phyloP scores from a whole-genome alignment of 2,329 filamentous ascomycete species.

The Penicillium sp. region DNA sequence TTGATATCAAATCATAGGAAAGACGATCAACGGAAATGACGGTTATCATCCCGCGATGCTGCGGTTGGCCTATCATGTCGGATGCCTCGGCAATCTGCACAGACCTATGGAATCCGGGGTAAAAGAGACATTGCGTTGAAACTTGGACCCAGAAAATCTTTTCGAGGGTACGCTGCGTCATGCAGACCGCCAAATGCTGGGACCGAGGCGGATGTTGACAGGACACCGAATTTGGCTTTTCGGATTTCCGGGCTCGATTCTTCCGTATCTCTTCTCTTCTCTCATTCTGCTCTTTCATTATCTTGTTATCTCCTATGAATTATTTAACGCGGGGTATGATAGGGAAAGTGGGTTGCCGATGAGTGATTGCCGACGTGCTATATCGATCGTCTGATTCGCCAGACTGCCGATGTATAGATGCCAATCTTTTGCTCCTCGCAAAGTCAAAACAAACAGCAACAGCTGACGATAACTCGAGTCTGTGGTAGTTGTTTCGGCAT shows the following conservation, averaged over 20 bases:
- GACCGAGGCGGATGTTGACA: too few relatives aligned
- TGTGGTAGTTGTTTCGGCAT: neutral
- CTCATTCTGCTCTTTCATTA: neutral
- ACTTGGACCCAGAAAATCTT: neutral
- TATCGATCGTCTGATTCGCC: constrained; percentile 1
- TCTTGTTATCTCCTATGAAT: neutral
- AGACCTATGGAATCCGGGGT: neutral
- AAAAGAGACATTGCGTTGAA: neutral
- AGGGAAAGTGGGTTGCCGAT: constrained; percentile 8
- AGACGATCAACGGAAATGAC: neutral
- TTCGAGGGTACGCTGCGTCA: too few relatives aligned
- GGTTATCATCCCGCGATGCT: neutral
- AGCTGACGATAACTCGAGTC: neutral
- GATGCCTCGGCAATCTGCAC: constrained; percentile 2
- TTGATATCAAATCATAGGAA: neutral
- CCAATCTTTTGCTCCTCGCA: neutral
- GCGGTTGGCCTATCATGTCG: neutral
- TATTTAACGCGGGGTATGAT: neutral
- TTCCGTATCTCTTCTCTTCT: neutral
- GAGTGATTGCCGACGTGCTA: constrained; percentile 1
- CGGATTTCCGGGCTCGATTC: too few relatives aligned
- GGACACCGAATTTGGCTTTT: too few relatives aligned
- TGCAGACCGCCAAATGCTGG: too few relatives aligned
- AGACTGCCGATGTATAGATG: neutral
- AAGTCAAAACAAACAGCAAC: neutral